phyloP scores from a whole-genome alignment of 164 flowering plant genomes.

The Cinnamomum micranthum region DNA sequence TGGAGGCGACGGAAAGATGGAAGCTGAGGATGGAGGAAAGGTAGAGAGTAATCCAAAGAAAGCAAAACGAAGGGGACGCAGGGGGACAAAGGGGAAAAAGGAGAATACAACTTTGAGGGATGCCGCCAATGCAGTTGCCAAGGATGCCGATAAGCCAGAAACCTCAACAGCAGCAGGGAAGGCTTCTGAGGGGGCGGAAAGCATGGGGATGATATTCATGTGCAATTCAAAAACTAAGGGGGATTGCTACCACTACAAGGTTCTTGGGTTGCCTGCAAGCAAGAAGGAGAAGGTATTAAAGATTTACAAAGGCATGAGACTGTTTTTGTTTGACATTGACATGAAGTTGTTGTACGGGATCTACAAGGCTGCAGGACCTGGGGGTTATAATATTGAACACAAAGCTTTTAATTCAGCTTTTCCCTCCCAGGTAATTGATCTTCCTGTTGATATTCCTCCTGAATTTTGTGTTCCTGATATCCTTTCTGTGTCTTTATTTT shows the following conservation, averaged over 20 bases:
- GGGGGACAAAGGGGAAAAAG: slow-evolving; percentile 16
- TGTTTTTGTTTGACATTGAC: slow-evolving; percentile 56
- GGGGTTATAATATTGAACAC: slow-evolving; percentile 54
- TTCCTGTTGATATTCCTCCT: background rate
- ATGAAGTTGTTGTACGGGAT: slow-evolving; percentile 54
- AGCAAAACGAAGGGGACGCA: slow-evolving; percentile 7
- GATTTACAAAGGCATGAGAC: slow-evolving; percentile 47
- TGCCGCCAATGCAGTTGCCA: slow-evolving; percentile 1
- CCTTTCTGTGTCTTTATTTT: background rate
- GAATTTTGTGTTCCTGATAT: background rate
- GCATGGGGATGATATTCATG: slow-evolving; percentile 59
- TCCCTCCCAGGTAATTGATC: slow-evolving; percentile 50
- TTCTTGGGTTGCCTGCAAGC: slow-evolving; percentile 51
- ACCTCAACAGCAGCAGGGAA: slow-evolving; percentile 18
- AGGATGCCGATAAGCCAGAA: slow-evolving; percentile 18
- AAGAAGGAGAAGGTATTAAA: slow-evolving; percentile 43
- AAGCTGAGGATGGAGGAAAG: slow-evolving; percentile 12
- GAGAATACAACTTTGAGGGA: background rate
- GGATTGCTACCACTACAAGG: slow-evolving; percentile 49
- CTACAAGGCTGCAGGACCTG: slow-evolving; percentile 53
- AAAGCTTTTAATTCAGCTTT: slow-evolving; percentile 54
- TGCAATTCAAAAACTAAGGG: slow-evolving; percentile 55
- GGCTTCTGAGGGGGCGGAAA: slow-evolving; percentile 21
- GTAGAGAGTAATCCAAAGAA: background rate
- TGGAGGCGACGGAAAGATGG: slow-evolving; percentile 7